Base-by-base conservation (phyloP, 208 protist species). In the Trypanosoma scelopori region DNA sequence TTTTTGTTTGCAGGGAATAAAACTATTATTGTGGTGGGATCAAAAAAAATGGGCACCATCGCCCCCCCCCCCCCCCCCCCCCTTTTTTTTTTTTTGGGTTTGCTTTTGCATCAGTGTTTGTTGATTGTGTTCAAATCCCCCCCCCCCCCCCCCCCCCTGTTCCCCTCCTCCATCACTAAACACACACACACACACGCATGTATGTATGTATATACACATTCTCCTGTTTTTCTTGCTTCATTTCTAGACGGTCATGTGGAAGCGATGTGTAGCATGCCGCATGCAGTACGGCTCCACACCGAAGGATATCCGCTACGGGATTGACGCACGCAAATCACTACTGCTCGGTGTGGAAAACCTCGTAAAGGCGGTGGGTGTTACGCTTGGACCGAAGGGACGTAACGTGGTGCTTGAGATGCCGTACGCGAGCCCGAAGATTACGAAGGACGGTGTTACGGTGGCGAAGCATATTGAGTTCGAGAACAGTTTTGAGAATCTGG, bases 381-480 rank as follows among this genome's bases (percentile, higher is more conserved):
- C 98, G 18, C 89, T 99, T 18, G 99, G 99, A 9, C 99, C 99
- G 50, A 99, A 98, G 81, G 98, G 98, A 23, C 85, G 98, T 57
- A 99, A 99, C 73, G 98, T 99, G 0, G 93, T 99, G 27, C 89
- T 99, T 5, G 98, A 99, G 65, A 97, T 99, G 87, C 78, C 89
- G 30, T 99, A 98, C 81, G 97, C 97, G 32, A 71, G 89, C 41
- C 98, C 99, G 28, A 99, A 99, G 68, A 99, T 99, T 82, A 99
- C 99, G 46, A 99, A 99, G 87, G 99, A 99, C 67, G 99, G 99
- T 80, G 99, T 99, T 18, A 99, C 98, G 23, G 99, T 99, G 2
- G 99, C 99, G 27, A 99, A 99, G 88, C 76, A 89, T 52, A 98
- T 99, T 71, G 98, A 99, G 74, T 99, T 99, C 73, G 83, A 94